A percentile compares a stretch with the other conserved stretches of the same genome.
Evolutionary conservation across 129 eudicot genomes (phyloP).

Genomic region (Mikania micrantha): DNA sequence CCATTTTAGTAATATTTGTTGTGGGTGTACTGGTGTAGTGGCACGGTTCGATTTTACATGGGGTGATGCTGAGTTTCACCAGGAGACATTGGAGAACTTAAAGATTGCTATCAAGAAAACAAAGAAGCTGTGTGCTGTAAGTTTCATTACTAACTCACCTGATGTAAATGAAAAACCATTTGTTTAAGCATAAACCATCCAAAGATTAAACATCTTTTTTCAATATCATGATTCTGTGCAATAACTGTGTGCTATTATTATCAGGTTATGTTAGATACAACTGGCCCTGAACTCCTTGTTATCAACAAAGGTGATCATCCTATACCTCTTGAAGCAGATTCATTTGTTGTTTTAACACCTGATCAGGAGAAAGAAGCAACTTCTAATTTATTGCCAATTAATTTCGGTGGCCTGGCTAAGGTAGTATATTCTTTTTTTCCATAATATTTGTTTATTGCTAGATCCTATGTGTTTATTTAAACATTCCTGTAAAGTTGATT

Average conservation of each 20-base stretch:
- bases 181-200: background rate
- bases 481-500: background rate
- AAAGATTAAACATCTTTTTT: background rate
- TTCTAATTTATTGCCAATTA: conserved; percentile 63
- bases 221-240: background rate
- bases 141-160: conserved; percentile 13
- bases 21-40: conserved; percentile 33
- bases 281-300: conserved; percentile 82
- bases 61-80: conserved; percentile 85
- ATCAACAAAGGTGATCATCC: conserved; percentile 65
- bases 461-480: background rate
- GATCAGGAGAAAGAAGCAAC: conserved; percentile 72
- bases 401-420: conserved; percentile 66
- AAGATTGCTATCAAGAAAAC: conserved; percentile 62
- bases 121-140: conserved; percentile 82
- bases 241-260: background rate
- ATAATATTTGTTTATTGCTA: background rate
- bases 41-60: conserved; percentile 90
- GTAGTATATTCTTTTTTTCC: conserved; percentile 24
- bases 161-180: background rate
- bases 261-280: conserved; percentile 92
- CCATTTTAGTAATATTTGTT: background rate
- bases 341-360: conserved; percentile 60
- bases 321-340: conserved; percentile 59
- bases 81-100: conserved; percentile 69